These are phyloP conservation scores for Epichloe sylvatica DNA, from an alignment of 2,329 filamentous ascomycete genomes.

Conservation along the genomic window DNA sequence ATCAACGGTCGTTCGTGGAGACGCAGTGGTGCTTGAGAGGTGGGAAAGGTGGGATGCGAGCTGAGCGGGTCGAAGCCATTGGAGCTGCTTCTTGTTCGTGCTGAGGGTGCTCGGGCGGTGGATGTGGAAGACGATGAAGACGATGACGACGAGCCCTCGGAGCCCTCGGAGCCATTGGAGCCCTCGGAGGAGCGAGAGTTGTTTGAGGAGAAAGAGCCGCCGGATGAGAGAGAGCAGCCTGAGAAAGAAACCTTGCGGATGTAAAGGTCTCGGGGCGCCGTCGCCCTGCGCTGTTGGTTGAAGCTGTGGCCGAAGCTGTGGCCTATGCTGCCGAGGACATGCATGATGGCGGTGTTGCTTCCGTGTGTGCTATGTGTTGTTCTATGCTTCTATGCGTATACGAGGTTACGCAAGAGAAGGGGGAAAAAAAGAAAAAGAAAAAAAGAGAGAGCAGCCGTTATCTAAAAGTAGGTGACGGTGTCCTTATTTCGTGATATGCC, in stretches of 20 bases:
- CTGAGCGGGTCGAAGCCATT: slow-evolving; percentile 20
- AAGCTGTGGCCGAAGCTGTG: slow-evolving; percentile 24
- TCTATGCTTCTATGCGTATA: too few relatives aligned
- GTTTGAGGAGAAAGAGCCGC: slow-evolving; percentile 25
- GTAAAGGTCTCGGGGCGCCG: slow-evolving; percentile 23
- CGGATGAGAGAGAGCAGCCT: slow-evolving; percentile 24
- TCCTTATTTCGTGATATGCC: background rate
- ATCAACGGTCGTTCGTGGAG: slow-evolving; percentile 24
- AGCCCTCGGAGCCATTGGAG: slow-evolving; percentile 10
- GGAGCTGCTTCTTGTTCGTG: slow-evolving; percentile 11
- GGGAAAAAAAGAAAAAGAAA: too few relatives aligned
- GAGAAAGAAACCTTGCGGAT: slow-evolving; percentile 29
- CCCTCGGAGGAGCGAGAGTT: slow-evolving; percentile 22
- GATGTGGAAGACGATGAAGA: slow-evolving; percentile 17
- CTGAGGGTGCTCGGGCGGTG: slow-evolving; percentile 14
- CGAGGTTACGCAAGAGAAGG: too few relatives aligned
- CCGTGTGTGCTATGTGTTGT: background rate
- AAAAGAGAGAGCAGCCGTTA: too few relatives aligned
- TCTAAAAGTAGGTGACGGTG: background rate
- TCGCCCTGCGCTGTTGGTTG: slow-evolving; percentile 22
- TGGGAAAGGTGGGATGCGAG: slow-evolving; percentile 21
- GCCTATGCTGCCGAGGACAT: slow-evolving; percentile 17
- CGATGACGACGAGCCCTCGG: slow-evolving; percentile 8
- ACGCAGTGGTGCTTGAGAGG: slow-evolving; percentile 22
- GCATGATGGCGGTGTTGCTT: slow-evolving; percentile 16